These are phyloP conservation scores for Phallus indusiatus DNA, from an alignment of 768 basidiomycete species.

Conservation along the genomic window DNA sequence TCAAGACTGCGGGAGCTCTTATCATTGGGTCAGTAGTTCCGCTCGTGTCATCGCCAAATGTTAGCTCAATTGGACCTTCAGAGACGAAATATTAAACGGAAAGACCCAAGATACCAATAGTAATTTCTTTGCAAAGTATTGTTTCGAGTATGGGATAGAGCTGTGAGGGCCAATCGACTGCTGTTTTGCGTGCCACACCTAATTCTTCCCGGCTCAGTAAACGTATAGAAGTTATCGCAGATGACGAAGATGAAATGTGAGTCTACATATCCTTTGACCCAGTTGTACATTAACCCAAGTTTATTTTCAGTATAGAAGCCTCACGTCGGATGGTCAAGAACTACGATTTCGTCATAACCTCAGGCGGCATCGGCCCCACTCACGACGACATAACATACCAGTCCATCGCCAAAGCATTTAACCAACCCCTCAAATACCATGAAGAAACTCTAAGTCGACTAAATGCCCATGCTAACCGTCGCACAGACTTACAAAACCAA, in stretches of 20 bases:
- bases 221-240: conserved; percentile 84
- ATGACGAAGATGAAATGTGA: conserved; percentile 85
- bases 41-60: neutral
- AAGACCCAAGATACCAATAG: conserved; percentile 82
- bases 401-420: conserved; percentile 80
- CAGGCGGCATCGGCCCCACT: conserved; percentile 87
- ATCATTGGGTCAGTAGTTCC: conserved; percentile 54
- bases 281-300: neutral
- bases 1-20: conserved; percentile 64
- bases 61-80: conserved; percentile 18
- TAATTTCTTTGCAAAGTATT: conserved; percentile 78
- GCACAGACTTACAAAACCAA: conserved; percentile 50
- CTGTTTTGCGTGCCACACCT: conserved; percentile 11
- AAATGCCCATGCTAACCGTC: conserved; percentile 46
- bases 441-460: conserved; percentile 71
- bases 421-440: conserved; percentile 60
- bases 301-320: conserved; percentile 64
- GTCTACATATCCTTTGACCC: conserved; percentile 16
- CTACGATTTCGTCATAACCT: conserved; percentile 87
- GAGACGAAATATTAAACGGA: conserved; percentile 89
- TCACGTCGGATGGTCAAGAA: conserved; percentile 67
- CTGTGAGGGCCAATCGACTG: conserved; percentile 35
- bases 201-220: conserved; percentile 38
- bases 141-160: conserved; percentile 81
- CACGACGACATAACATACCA: conserved; percentile 91